Base-by-base conservation (phyloP, 495 filamentous ascomycete species). In the Acidiella bohemica region DNA sequence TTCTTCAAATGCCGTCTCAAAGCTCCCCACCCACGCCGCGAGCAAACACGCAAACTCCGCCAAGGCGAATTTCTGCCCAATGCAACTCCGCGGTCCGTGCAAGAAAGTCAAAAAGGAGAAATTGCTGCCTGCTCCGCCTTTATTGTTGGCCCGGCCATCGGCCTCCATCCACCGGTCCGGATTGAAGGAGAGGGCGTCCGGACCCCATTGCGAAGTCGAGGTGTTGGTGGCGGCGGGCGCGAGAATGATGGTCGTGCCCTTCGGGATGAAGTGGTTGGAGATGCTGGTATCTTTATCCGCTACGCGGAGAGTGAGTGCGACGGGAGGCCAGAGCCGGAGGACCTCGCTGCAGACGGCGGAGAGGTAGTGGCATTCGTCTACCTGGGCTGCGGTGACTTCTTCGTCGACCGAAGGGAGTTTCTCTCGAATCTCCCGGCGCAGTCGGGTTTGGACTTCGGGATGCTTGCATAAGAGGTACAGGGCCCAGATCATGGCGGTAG, bases 21-120 rank as follows among this genome's bases (percentile, higher is more conserved):
- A 92, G 28, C 70, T 65, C 11, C 84, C 84, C 14, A 88, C 73
- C 61, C 76, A 68, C 3, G 71, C 68, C 36, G 84, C 87, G 34
- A 97, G 44, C 48, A 94, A 59, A 53, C 75, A 84, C 6, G 80
- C 81, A 56, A 92, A 81, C 66, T 95, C 90, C 0, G 75, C 66
- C 59, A 75, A 80, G 0, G 86, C 81, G 61, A 97, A 97, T 14
- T 67, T 67, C 57, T 73, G 67, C 14, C 53, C 70, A 68, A 42
- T 62, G 59, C 50, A 67, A 53, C 16, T 63, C 62, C 62, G 72
- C 12, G 63, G 63, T 1, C 63, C 63, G 39, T 66, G 63, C 35
- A 66, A 42, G 48, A 66, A 66, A 3, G 63, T 66, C 38, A 62
- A 36, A 22, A 58, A 57, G 10, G 48, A 38, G 42, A 49, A 66